phyloP scores from a whole-genome alignment of 495 filamentous ascomycete species.

The Aspergillus bertholletiae region DNA sequence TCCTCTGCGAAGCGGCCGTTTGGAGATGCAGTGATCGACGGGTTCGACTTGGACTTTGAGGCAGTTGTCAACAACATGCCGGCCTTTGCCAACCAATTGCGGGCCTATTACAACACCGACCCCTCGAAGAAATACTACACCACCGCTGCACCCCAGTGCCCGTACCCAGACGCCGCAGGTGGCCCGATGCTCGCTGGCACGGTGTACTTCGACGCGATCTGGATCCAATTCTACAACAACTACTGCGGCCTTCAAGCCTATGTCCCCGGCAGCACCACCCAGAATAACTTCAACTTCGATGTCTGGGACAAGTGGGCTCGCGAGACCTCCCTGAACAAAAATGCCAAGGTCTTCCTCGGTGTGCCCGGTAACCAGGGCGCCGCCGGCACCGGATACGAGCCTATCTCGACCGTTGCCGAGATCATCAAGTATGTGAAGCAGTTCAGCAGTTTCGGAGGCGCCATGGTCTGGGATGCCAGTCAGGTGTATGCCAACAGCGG shows the following conservation, averaged over 20 bases:
- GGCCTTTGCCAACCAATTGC: slow-evolving; percentile 53
- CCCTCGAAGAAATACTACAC: slow-evolving; percentile 53
- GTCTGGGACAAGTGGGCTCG: slow-evolving; percentile 72
- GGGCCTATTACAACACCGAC: slow-evolving; percentile 47
- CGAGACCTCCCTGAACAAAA: slow-evolving; percentile 52
- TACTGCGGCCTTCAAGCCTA: slow-evolving; percentile 59
- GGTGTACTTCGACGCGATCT: slow-evolving; percentile 60
- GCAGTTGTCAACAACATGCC: slow-evolving; percentile 45
- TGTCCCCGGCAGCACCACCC: slow-evolving; percentile 34
- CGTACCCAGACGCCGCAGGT: slow-evolving; percentile 58
- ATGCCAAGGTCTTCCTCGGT: slow-evolving; percentile 64
- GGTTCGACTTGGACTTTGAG: slow-evolving; percentile 71
- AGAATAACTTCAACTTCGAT: slow-evolving; percentile 64
- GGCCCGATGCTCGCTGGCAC: slow-evolving; percentile 50
- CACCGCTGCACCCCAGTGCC: slow-evolving; percentile 65
- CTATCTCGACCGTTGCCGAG: slow-evolving; percentile 35
- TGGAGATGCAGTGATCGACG: slow-evolving; percentile 61
- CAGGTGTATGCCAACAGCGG: slow-evolving; percentile 58
- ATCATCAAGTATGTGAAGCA: slow-evolving; percentile 49
- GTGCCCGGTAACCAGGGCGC: slow-evolving; percentile 57
- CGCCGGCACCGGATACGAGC: slow-evolving; percentile 57
- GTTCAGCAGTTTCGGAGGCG: slow-evolving; percentile 61
- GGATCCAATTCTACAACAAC: slow-evolving; percentile 76
- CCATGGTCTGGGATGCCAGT: slow-evolving; percentile 70
- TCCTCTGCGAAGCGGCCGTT: slow-evolving; percentile 52